Evolutionary conservation across 1,284 basidiomycete species (phyloP).

Genomic region (Austroboletus novae-zelandiae): DNA sequence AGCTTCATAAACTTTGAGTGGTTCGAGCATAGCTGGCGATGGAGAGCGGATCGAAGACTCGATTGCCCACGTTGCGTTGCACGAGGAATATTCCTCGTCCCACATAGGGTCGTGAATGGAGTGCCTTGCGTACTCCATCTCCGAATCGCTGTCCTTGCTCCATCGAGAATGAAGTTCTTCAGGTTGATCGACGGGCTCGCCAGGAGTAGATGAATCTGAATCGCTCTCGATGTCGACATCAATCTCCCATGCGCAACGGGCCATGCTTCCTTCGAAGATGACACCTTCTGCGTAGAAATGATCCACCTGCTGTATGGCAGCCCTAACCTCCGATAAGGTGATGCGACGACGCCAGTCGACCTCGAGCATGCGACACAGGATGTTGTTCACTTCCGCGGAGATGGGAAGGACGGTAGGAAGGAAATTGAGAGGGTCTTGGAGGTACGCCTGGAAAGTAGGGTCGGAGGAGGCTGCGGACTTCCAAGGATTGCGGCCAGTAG

Average conservation of each 20-base stretch:
- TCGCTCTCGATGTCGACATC: slow-evolving; percentile 64
- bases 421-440: slow-evolving; percentile 61
- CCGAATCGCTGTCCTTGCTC: slow-evolving; percentile 65
- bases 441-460: slow-evolving; percentile 74
- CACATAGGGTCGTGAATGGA: slow-evolving; percentile 38
- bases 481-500: slow-evolving; percentile 97
- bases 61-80: slow-evolving; percentile 42
- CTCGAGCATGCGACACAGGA: slow-evolving; percentile 69
- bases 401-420: slow-evolving; percentile 74
- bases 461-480: slow-evolving; percentile 85
- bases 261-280: slow-evolving; percentile 80
- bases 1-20: slow-evolving; percentile 33
- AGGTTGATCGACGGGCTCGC: slow-evolving; percentile 31
- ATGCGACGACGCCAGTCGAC: slow-evolving; percentile 70
- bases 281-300: slow-evolving; percentile 73
- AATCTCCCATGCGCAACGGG: slow-evolving; percentile 76
- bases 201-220: slow-evolving; percentile 44
- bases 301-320: slow-evolving; percentile 63
- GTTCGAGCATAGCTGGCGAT: slow-evolving; percentile 29
- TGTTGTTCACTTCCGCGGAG: slow-evolving; percentile 64
- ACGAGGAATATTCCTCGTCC: slow-evolving; percentile 39
- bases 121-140: slow-evolving; percentile 57
- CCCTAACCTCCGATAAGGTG: slow-evolving; percentile 68
- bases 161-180: slow-evolving; percentile 46
- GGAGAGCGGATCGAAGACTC: slow-evolving; percentile 40